Conservation (phyloP, 2,329 filamentous ascomycete species). For the Magnaporthiopsis rhizophila region DNA sequence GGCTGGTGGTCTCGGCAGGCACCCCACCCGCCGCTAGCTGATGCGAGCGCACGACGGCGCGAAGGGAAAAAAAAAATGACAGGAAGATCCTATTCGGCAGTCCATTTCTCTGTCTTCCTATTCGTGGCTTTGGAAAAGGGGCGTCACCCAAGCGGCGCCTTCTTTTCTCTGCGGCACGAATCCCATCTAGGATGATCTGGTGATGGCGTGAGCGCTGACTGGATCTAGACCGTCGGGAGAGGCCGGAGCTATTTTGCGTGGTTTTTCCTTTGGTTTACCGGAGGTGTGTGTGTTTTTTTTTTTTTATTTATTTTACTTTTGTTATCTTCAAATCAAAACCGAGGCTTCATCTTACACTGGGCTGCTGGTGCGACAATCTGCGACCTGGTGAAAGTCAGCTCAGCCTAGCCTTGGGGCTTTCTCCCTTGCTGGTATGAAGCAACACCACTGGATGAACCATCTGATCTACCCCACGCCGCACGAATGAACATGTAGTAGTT, state of each 20-base stretch:
- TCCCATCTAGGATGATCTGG: neutral
- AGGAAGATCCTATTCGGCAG: neutral
- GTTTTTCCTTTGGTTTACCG: neutral
- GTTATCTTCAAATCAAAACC: neutral
- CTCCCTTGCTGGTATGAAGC: neutral
- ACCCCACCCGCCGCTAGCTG: too few relatives aligned
- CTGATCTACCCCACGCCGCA: neutral
- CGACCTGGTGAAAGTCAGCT: neutral
- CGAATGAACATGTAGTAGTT: neutral
- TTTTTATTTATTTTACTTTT: too few relatives aligned
- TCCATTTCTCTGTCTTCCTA: neutral
- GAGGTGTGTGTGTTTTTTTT: neutral
- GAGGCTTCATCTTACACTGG: neutral
- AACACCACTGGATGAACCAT: neutral
- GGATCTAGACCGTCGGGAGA: neutral
- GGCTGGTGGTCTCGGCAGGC: too few relatives aligned
- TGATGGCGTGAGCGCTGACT: neutral
- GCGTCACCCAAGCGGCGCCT: neutral
- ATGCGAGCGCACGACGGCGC: neutral
- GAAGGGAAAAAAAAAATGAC: neutral
- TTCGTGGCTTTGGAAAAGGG: neutral
- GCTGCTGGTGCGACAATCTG: neutral
- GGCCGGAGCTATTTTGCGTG: neutral
- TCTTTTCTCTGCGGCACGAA: neutral
- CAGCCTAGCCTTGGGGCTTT: neutral